Conservation (phyloP, 2,329 filamentous ascomycete species). For the Claviceps sp. region DNA sequence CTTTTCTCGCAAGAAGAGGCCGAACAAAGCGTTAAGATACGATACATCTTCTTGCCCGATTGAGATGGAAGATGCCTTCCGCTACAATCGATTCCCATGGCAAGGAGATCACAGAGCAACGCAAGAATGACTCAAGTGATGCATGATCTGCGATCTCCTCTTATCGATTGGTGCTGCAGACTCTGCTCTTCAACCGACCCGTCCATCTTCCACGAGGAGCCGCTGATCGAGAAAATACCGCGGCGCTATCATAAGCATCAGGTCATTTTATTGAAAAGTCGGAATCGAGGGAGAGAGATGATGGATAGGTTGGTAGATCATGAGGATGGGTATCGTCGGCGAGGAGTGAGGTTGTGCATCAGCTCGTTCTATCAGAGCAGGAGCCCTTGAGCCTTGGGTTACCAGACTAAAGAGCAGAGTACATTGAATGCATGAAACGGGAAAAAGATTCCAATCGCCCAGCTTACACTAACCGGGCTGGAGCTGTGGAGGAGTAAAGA, state of each 20-base stretch:
- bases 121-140: conserved; percentile 34
- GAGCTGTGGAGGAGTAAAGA: too few species aligned
- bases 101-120: conserved; percentile 46
- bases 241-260: conserved; percentile 3
- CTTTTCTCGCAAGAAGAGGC: neutral
- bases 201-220: neutral
- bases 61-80: neutral
- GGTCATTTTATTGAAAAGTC: neutral
- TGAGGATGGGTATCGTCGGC: neutral
- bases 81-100: conserved; percentile 24
- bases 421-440: conserved; percentile 29
- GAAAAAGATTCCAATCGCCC: too few species aligned
- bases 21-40: conserved; percentile 43
- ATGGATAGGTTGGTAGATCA: conserved; percentile 15
- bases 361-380: conserved; percentile 52
- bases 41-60: conserved; percentile 45
- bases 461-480: too few species aligned
- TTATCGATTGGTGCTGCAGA: neutral
- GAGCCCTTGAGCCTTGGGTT: conserved; percentile 43
- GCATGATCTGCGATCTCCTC: conserved; percentile 1
- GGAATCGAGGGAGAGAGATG: conserved; percentile 16
- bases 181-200: neutral
- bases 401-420: conserved; percentile 51
- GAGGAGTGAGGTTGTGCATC: neutral
- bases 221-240: neutral